Conservation (phyloP, 75 land plant species). For the Sequoiadendron giganteum region DNA sequence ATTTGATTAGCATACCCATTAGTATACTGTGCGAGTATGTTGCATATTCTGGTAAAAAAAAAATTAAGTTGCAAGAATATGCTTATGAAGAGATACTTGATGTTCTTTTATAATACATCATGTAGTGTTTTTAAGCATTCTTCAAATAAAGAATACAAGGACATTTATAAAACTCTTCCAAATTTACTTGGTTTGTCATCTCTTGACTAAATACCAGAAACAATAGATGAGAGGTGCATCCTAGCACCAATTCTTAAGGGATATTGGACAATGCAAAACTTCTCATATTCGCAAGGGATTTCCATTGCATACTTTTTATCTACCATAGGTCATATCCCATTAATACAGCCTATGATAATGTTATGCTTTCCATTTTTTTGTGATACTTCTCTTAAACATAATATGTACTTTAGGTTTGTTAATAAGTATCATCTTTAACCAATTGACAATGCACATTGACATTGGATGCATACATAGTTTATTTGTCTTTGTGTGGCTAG, state of each 20-base stretch:
- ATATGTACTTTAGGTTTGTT: too few relatives aligned
- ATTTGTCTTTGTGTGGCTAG: too few relatives aligned
- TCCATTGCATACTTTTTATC: neutral
- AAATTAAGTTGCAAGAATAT: neutral
- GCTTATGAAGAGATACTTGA: neutral
- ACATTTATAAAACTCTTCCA: neutral
- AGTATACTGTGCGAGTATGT: too few relatives aligned
- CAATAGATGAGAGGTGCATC: neutral
- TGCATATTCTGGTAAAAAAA: too few relatives aligned
- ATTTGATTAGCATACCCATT: too few relatives aligned
- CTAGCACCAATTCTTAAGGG: neutral
- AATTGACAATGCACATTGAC: too few relatives aligned
- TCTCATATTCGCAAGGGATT: neutral
- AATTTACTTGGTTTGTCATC: neutral
- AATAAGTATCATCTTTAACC: too few relatives aligned
- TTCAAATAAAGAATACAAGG: neutral
- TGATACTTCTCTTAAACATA: too few relatives aligned
- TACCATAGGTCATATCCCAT: neutral
- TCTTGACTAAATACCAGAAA: neutral
- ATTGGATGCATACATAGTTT: too few relatives aligned
- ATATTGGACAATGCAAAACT: neutral
- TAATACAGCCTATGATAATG: neutral
- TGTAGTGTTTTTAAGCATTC: neutral
- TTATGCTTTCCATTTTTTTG: too few relatives aligned
- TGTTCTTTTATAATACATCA: too few relatives aligned